Conservation (phyloP, 208 protist species). For the Leishmania mexicana region DNA sequence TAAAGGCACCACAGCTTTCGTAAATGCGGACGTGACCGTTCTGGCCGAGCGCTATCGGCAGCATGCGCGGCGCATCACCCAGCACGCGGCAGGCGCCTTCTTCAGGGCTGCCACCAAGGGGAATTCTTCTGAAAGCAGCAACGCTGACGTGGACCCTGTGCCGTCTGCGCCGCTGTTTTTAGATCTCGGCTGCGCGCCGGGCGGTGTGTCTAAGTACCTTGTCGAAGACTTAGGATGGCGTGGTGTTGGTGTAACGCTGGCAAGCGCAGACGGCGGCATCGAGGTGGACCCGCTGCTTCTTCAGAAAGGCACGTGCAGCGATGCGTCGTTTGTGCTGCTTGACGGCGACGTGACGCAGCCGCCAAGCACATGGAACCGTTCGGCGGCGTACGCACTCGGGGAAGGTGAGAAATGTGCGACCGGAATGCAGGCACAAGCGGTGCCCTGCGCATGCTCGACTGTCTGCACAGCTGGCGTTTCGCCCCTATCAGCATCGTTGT, state of each 20-base stretch:
- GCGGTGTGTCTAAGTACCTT: conserved; percentile 75
- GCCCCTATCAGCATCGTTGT: background rate
- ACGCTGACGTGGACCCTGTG: background rate
- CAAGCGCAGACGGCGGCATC: conserved; percentile 54
- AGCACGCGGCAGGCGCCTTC: conserved; percentile 27
- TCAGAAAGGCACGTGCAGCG: background rate
- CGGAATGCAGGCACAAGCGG: background rate
- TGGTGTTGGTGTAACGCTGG: conserved; percentile 74
- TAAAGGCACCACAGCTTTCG: conserved; percentile 44
- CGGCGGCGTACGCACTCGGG: conserved; percentile 1
- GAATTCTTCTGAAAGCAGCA: background rate
- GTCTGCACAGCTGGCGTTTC: background rate
- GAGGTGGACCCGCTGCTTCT: conserved; percentile 42
- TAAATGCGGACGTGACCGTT: conserved; percentile 36
- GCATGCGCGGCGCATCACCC: conserved; percentile 45
- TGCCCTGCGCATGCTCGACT: background rate
- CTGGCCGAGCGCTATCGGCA: conserved; percentile 63
- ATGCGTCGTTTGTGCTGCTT: conserved; percentile 28
- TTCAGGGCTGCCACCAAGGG: background rate
- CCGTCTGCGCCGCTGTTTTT: conserved; percentile 46
- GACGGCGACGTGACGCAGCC: conserved; percentile 43
- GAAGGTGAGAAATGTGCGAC: background rate
- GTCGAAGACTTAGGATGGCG: conserved; percentile 55
- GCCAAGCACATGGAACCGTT: conserved; percentile 26
- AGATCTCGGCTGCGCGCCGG: conserved; percentile 74